Conservation (phyloP, 2,329 filamentous ascomycete species). For the Exophiala oligosperma region DNA sequence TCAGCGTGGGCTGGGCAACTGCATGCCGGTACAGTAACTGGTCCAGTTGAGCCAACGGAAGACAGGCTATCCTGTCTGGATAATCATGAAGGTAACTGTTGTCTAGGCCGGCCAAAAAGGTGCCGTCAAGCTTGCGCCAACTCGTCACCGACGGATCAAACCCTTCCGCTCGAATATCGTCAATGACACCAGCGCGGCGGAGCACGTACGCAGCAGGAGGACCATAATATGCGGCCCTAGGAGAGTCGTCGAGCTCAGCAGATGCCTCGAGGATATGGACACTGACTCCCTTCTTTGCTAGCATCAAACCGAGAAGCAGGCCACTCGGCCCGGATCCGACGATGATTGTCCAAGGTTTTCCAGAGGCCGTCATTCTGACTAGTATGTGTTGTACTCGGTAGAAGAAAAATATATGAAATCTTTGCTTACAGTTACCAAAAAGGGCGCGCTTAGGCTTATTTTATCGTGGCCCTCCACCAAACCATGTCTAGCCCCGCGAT, state of each 20-base stretch:
- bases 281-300: slow-evolving; percentile 34
- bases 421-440: not conserved
- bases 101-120: slow-evolving; percentile 33
- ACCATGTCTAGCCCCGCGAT: slow-evolving; percentile 8
- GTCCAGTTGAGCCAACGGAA: slow-evolving; percentile 47
- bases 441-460: not conserved
- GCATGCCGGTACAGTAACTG: slow-evolving; percentile 44
- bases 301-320: slow-evolving; percentile 34
- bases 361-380: slow-evolving; percentile 2
- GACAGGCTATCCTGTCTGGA: slow-evolving; percentile 42
- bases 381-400: not conserved
- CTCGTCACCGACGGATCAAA: slow-evolving; percentile 44
- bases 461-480: not conserved
- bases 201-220: slow-evolving; percentile 60
- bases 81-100: slow-evolving; percentile 23
- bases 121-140: slow-evolving; percentile 46
- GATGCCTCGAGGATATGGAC: slow-evolving; percentile 54
- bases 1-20: slow-evolving; percentile 35
- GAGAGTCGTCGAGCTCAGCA: slow-evolving; percentile 57
- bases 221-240: slow-evolving; percentile 64
- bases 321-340: slow-evolving; percentile 38
- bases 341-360: slow-evolving; percentile 27
- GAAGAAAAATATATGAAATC: not conserved
- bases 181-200: slow-evolving; percentile 58
- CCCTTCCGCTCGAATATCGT: slow-evolving; percentile 48